phyloP scores from a whole-genome alignment of 169 alveolate species.

The Plasmodium coatneyi region DNA sequence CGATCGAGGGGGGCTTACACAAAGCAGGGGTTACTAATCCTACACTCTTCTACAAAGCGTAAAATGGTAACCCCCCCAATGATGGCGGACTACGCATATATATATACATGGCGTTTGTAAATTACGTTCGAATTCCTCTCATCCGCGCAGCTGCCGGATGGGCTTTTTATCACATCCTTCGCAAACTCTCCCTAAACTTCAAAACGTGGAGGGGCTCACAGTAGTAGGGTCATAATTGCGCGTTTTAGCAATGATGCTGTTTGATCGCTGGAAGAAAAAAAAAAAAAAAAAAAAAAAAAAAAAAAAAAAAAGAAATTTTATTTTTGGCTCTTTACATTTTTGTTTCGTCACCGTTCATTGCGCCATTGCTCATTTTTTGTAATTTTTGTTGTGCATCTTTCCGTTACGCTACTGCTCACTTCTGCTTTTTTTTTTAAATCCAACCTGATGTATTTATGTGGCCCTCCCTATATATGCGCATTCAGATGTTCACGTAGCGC shows the following conservation, averaged over 20 bases:
- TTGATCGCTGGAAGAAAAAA: background rate
- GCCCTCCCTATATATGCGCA: background rate
- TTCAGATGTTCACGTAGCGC: background rate
- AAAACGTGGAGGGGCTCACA: background rate
- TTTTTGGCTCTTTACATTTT: background rate
- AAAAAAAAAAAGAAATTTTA: background rate
- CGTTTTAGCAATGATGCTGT: background rate
- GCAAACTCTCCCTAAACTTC: background rate
- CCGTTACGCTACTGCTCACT: background rate
- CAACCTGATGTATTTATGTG: background rate
- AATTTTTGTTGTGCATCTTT: too few species aligned
- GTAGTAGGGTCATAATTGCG: background rate
- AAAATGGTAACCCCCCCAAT: background rate
- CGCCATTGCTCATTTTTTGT: background rate
- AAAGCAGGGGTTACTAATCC: background rate
- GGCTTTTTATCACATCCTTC: background rate
- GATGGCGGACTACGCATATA: background rate
- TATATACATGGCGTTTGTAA: background rate
- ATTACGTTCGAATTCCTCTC: background rate
- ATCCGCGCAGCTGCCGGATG: background rate
- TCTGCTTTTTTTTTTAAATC: background rate
- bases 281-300: background rate
- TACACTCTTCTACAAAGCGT: background rate
- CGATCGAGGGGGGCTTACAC: background rate
- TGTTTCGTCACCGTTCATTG: background rate